Conservation (phyloP, 148 eudicot genomes). For the Talinum fruticosum region DNA sequence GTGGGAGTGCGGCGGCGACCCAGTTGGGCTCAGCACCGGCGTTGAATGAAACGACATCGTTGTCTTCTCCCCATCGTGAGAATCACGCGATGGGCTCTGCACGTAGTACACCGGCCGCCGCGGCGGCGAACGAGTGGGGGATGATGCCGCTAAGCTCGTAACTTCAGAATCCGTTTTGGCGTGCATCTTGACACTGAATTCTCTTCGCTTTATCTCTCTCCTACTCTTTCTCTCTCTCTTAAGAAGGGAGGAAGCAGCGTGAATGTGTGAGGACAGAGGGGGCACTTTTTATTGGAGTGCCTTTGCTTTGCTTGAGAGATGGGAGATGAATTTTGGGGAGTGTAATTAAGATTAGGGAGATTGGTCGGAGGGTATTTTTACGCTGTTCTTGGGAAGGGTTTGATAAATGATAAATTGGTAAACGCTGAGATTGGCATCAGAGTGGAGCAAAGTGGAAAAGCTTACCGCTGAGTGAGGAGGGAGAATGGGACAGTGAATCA, state of each 20-base stretch:
- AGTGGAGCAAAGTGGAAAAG: background rate
- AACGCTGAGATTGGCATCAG: background rate
- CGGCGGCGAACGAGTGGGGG: constrained; percentile 58
- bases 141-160: constrained; percentile 70
- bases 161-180: constrained; percentile 85
- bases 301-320: constrained; percentile 2
- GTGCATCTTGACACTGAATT: constrained; percentile 33
- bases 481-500: background rate
- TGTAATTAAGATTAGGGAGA: background rate
- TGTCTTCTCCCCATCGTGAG: constrained; percentile 77
- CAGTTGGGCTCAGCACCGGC: constrained; percentile 62
- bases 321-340: background rate
- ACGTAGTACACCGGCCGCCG: constrained; percentile 75
- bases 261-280: background rate
- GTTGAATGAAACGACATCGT: constrained; percentile 80
- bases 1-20: constrained; percentile 76
- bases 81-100: constrained; percentile 78
- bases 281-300: background rate
- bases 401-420: background rate
- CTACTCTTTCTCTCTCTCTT: background rate
- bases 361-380: background rate
- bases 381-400: no score
- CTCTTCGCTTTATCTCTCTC: no score
- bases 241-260: background rate
- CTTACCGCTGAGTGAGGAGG: background rate